Conservation (phyloP, 371 early-diverging fungal species). For the Phascolomyces articulosus region DNA sequence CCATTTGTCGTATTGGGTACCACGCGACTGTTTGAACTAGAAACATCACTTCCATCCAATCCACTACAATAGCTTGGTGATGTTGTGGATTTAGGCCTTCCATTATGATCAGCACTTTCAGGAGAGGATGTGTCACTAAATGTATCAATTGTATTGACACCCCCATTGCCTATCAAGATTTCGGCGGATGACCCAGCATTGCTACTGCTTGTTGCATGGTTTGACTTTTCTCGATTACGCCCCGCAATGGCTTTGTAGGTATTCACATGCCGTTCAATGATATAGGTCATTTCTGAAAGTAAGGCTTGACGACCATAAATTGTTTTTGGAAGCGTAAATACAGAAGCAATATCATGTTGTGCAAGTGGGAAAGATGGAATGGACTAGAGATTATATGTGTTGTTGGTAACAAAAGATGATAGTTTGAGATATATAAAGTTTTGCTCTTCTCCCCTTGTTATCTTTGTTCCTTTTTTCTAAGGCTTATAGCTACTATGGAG, state of each 20-base stretch:
- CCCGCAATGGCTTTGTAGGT: constrained; percentile 22
- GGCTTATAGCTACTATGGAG: too few relatives aligned
- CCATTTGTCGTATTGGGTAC: constrained; percentile 1
- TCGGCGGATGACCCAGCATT: neutral
- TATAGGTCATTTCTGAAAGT: constrained; percentile 37
- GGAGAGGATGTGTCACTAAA: constrained; percentile 25
- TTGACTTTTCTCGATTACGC: constrained; percentile 21
- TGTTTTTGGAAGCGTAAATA: constrained; percentile 42
- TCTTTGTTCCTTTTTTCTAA: neutral
- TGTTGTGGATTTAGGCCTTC: constrained; percentile 8
- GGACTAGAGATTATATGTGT: neutral
- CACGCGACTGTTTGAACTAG: constrained; percentile 15
- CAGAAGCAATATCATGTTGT: constrained; percentile 44
- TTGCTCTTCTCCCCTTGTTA: neutral
- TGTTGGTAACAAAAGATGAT: neutral
- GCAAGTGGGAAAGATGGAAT: constrained; percentile 41
- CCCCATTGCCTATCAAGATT: neutral
- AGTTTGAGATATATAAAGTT: neutral
- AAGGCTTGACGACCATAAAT: constrained; percentile 45
- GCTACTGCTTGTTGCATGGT: neutral
- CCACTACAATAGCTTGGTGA: constrained; percentile 41
- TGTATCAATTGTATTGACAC: neutral
- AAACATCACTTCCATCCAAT: constrained; percentile 35
- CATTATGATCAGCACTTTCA: constrained; percentile 4
- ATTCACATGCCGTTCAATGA: constrained; percentile 36